Base-by-base conservation (phyloP, 1,139 yeast genomes). In the Pichia sp. region DNA sequence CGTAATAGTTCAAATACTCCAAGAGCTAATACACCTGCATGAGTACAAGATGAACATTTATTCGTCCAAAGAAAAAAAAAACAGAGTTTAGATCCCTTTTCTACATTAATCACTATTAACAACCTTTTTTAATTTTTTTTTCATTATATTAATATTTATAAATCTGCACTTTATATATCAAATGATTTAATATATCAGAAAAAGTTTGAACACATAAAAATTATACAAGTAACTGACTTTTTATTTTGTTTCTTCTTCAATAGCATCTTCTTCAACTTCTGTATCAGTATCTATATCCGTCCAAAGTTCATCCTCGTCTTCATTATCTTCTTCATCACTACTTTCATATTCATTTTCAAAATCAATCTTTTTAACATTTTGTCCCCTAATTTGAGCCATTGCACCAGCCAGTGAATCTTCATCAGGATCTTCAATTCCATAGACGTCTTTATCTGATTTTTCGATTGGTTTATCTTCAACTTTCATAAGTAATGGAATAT, bases 351-450 rank as follows among this genome's bases (percentile, higher is more conserved):
- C 69, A 33, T 64, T 64, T 11, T 63, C 70, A 25, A 61, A 62
- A 16, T 42, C 47, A 12, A 48, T 42, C 12, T 53, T 57, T 61
- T 67, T 69, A 12, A 72, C 78, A 12, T 66, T 62, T 37, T 71
- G 74, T 34, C 84, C 84, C 55, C 78, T 73, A 60, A 80, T 62
- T 30, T 76, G 74, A 25, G 85, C 82, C 63, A 80, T 65, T 2
- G 84, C 83, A 35, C 83, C 84, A 16, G 83, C 84, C 49, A 80
- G 61, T 7, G 81, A 68, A 57, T 79, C 85, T 58, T 78, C 85
- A 48, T 76, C 80, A 5, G 83, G 82, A 49, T 76, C 82, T 32
- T 83, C 80, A 47, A 80, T 77, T 55, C 76, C 85, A 48, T 78
- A 81, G 27, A 64, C 60, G 46, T 73, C 71, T 41, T 71, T 70